Percentiles rank a stretch among this genome's conserved stretches.
Conservation (phyloP, 169 alveolate species). For the Plasmodium gaboni region DNA sequence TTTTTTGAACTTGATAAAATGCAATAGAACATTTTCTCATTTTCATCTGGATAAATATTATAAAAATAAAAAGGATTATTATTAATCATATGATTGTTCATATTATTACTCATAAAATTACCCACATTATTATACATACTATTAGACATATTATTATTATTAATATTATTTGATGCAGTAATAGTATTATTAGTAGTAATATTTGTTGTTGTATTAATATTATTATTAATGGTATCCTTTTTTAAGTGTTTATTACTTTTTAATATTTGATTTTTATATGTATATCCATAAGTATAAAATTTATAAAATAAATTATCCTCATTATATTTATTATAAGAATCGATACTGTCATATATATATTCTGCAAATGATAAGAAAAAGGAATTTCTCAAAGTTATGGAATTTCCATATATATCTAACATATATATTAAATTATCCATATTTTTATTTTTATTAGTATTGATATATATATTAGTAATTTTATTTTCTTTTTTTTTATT, state of each 20-base stretch:
- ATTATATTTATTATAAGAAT: constrained; percentile 46
- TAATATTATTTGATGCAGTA: no score
- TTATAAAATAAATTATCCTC: constrained; percentile 29
- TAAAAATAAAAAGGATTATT: no score
- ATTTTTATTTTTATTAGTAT: constrained; percentile 33
- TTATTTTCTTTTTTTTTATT: constrained; percentile 56
- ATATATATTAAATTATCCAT: constrained; percentile 30
- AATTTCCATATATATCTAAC: constrained; percentile 67
- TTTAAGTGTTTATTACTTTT: constrained; percentile 19
- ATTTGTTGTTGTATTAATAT: background rate
- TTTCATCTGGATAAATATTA: constrained; percentile 50
- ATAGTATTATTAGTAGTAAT: no score
- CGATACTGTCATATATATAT: constrained; percentile 56
- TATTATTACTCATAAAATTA: no score
- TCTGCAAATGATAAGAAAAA: constrained; percentile 62
- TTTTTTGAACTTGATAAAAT: constrained; percentile 48
- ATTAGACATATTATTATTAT: no score
- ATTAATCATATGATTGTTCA: no score
- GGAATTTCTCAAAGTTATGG: constrained; percentile 39
- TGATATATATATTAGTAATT: constrained; percentile 36
- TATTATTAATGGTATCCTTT: constrained; percentile 11
- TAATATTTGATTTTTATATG: constrained; percentile 48
- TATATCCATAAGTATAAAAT: constrained; percentile 62
- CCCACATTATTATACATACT: no score
- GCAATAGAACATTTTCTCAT: constrained; percentile 64